Evolutionary conservation across 257 asterid species (phyloP).

Genomic region (Lantana camara): DNA sequence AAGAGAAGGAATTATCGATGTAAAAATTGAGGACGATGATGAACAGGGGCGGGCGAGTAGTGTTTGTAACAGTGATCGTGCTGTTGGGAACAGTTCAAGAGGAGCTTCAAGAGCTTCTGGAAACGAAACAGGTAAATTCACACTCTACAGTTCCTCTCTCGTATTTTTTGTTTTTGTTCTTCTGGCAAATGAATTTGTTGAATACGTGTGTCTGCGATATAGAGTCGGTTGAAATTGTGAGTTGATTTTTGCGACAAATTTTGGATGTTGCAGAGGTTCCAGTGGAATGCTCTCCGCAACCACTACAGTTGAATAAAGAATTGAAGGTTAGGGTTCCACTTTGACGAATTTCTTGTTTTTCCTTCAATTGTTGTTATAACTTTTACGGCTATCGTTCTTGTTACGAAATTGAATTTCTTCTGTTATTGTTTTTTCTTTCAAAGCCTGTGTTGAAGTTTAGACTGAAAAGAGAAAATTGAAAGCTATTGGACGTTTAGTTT

Average conservation of each 20-base stretch:
- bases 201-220: background rate
- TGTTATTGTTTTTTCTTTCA: slow-evolving; percentile 1
- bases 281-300: slow-evolving; percentile 52
- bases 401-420: slow-evolving; percentile 1
- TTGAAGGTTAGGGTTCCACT: slow-evolving; percentile 50
- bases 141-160: background rate
- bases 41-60: slow-evolving; percentile 37
- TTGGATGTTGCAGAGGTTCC: slow-evolving; percentile 64
- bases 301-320: slow-evolving; percentile 35
- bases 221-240: slow-evolving; percentile 6
- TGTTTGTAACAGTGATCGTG: slow-evolving; percentile 28
- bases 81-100: slow-evolving; percentile 28
- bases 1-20: slow-evolving; percentile 30
- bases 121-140: slow-evolving; percentile 38
- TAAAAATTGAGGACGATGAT: slow-evolving; percentile 21
- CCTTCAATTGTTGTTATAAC: slow-evolving; percentile 3
- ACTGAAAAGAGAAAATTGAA: no score
- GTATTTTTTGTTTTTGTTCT: no score
- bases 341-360: background rate
- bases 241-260: slow-evolving; percentile 28
- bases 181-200: no score
- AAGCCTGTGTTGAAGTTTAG: no score
- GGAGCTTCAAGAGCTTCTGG: slow-evolving; percentile 33
- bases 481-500: no score
- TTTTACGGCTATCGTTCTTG: background rate